phyloP scores from a whole-genome alignment of 257 asterid species.

The Salvia splendens region DNA sequence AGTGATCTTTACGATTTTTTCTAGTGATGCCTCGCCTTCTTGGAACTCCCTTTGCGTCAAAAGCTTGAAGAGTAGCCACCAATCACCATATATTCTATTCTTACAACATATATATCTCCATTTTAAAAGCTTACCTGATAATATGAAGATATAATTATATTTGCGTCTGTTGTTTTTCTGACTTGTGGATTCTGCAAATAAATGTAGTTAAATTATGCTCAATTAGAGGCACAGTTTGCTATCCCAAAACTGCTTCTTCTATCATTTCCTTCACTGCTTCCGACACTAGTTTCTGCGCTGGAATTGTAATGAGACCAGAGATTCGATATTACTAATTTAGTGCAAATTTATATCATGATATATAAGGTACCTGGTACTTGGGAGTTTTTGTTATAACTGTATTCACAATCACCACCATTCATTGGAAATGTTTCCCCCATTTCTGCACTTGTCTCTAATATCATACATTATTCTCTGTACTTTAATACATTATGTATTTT shows the following conservation, averaged over 20 bases:
- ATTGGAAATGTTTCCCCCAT: slow-evolving; percentile 27
- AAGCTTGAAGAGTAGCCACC: slow-evolving; percentile 86
- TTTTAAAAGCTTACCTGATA: slow-evolving; percentile 30
- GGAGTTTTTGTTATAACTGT: slow-evolving; percentile 30
- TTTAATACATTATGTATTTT: too few species aligned
- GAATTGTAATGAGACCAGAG: too few species aligned
- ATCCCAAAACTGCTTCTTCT: not conserved
- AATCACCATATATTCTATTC: too few species aligned
- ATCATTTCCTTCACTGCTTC: not conserved
- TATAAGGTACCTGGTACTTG: not conserved
- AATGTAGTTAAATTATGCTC: too few species aligned
- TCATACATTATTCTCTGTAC: too few species aligned
- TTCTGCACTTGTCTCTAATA: not conserved
- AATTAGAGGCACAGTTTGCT: too few species aligned
- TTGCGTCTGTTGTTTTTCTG: not conserved
- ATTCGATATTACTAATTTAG: too few species aligned
- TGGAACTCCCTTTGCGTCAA: slow-evolving; percentile 73
- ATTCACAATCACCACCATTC: slow-evolving; percentile 29
- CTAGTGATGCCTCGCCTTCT: slow-evolving; percentile 64
- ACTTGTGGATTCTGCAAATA: too few species aligned
- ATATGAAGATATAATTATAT: slow-evolving; percentile 61
- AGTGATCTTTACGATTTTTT: slow-evolving; percentile 67
- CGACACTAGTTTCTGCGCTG: not conserved
- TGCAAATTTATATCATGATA: too few species aligned
- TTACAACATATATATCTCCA: too few species aligned